These are phyloP conservation scores for Viridothelium virens DNA, from an alignment of 495 filamentous ascomycete genomes.

Conservation along the genomic window DNA sequence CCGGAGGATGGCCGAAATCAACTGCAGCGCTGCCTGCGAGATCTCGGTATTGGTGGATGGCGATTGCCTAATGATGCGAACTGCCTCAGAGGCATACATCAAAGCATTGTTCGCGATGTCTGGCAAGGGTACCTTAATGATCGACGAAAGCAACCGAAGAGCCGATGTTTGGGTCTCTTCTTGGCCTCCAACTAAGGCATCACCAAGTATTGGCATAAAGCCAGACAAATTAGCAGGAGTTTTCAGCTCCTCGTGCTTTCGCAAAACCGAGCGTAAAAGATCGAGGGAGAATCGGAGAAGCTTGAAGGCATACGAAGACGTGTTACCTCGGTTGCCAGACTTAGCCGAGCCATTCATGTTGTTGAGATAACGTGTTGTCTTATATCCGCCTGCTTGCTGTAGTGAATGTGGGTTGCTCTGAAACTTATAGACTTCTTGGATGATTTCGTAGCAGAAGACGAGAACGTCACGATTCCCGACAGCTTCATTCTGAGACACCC, in stretches of 20 bases:
- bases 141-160: conserved; percentile 70
- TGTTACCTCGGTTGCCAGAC: conserved; percentile 54
- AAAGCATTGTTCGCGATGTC: conserved; percentile 58
- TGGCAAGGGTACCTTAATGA: conserved; percentile 75
- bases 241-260: conserved; percentile 70
- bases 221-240: conserved; percentile 70
- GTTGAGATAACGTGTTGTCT: conserved; percentile 65
- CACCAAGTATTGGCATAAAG: conserved; percentile 81
- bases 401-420: conserved; percentile 38
- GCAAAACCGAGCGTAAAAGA: conserved; percentile 67
- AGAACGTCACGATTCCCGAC: conserved; percentile 69
- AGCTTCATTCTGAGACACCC: conserved; percentile 69
- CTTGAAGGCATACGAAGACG: conserved; percentile 73
- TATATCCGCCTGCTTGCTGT: conserved; percentile 40
- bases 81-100: conserved; percentile 75
- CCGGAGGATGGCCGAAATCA: conserved; percentile 75
- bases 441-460: conserved; percentile 88
- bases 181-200: conserved; percentile 69
- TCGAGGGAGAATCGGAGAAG: conserved; percentile 80
- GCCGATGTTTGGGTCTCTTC: conserved; percentile 86
- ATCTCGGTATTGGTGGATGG: conserved; percentile 71
- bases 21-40: conserved; percentile 76
- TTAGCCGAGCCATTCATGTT: conserved; percentile 64
- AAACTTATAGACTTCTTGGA: conserved; percentile 69
- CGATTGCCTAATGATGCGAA: conserved; percentile 68